Base-by-base conservation (phyloP, 2,329 filamentous ascomycete species). In the Metarhizium brunneum region DNA sequence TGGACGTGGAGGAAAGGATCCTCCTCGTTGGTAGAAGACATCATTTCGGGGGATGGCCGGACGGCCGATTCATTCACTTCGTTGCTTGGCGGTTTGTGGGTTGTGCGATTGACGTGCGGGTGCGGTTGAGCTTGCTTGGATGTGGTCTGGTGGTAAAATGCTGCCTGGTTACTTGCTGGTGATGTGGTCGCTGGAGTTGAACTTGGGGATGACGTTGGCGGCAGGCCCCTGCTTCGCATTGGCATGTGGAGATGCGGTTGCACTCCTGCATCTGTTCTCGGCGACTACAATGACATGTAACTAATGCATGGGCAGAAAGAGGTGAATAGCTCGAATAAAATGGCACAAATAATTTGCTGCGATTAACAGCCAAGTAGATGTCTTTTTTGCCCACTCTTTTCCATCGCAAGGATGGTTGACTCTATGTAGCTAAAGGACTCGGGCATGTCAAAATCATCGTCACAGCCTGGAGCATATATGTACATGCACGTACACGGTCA, bases 1-100 rank as follows among this genome's bases (percentile, higher is more conserved):
- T 87, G 84, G 64, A 87, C 84, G 69, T 87, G 83, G 73, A 87
- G 81, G 76, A 87, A 87, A 48, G 84, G 84, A 67, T 87, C 84
- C 73, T 84, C 77, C 65, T 86, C 83, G 68, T 81, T 83, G 7
- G 77, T 82, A 61, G 83, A 85, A 71, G 83, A 83, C 83, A 86
- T 86, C 80, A 85, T 86, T 76, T 69, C 56, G 53, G 59, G 54
- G 48, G 42, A 32, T 14, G 40, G 4, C 32, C 14, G 13, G 25
- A 8, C 20, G 45, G 11, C 10, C 13, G 45, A 29, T 13, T 11
- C 45, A 48, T 48, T 20, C 45, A 11, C 45, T 16, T 47, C 1
- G 43, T 7, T 6, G 18, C 2, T 25, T 18, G 18, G 18, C n/a
- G n/a, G 18, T 16, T 14, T 6, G 45, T 32, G 25, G 7, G 20